A percentile compares a stretch with the other conserved stretches of the same genome.
Conservation (phyloP, 306 rosid genomes). For the Dalbergia oliveri region DNA sequence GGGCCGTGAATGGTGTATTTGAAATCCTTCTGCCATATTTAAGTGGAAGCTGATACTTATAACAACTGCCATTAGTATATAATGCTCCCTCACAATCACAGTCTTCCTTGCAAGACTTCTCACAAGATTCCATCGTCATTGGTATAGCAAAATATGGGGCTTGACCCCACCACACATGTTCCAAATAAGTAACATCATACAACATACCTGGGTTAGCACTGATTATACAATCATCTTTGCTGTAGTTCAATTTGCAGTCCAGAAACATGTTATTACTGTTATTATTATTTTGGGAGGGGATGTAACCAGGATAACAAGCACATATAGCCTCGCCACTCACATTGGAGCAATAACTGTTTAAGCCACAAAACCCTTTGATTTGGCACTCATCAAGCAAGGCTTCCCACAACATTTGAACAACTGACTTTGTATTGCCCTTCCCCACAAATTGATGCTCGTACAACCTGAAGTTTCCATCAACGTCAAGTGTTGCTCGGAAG, state of each 20-base stretch:
- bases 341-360: slow-evolving; percentile 49
- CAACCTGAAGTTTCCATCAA: slow-evolving; percentile 50
- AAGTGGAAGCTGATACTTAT: slow-evolving; percentile 44
- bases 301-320: slow-evolving; percentile 48
- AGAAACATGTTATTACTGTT: neutral
- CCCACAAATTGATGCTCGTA: slow-evolving; percentile 38
- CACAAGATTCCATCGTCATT: slow-evolving; percentile 34
- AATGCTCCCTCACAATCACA: slow-evolving; percentile 49
- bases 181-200: slow-evolving; percentile 5
- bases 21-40: neutral
- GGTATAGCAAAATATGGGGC: neutral
- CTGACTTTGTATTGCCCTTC: slow-evolving; percentile 14
- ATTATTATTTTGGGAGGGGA: neutral
- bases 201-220: neutral
- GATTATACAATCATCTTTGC: slow-evolving; percentile 36
- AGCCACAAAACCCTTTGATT: slow-evolving; percentile 48
- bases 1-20: neutral
- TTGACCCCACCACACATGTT: slow-evolving; percentile 6
- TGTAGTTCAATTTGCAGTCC: slow-evolving; percentile 23
- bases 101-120: slow-evolving; percentile 35
- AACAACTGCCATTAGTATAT: neutral
- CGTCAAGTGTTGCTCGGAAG: slow-evolving; percentile 49
- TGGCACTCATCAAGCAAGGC: slow-evolving; percentile 27
- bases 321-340: slow-evolving; percentile 3
- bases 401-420: slow-evolving; percentile 7